phyloP scores from a whole-genome alignment of 257 asterid genomes.

The Penstemon newberryi region DNA sequence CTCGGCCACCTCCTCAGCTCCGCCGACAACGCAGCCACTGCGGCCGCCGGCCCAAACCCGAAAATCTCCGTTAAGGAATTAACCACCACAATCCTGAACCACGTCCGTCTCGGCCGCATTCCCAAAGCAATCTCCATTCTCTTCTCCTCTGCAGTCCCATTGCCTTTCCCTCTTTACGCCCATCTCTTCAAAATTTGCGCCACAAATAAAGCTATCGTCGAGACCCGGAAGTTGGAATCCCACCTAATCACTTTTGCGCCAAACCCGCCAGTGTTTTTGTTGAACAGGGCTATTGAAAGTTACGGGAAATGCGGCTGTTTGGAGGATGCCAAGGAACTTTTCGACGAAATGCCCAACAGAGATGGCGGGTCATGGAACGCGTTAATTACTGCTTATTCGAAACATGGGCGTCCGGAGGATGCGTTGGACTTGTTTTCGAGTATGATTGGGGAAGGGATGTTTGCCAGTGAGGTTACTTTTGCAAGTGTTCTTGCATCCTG shows the following conservation, averaged over 20 bases:
- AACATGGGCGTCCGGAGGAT: conserved; percentile 40
- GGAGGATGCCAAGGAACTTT: conserved; percentile 63
- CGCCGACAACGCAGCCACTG: conserved; percentile 21
- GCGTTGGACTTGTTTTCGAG: conserved; percentile 46
- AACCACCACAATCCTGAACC: conserved; percentile 51
- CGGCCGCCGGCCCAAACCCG: conserved; percentile 22
- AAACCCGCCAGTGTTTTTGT: conserved; percentile 67
- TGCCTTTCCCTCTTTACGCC: conserved; percentile 56
- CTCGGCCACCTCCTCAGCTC: conserved; percentile 31
- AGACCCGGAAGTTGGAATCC: conserved; percentile 68
- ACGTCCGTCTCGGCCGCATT: conserved; percentile 55
- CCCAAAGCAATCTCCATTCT: conserved; percentile 62
- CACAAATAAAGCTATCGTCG: conserved; percentile 51
- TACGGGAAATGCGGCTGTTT: conserved; percentile 64
- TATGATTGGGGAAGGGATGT: conserved; percentile 62
- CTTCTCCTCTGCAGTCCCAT: conserved; percentile 50
- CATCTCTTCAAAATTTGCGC: conserved; percentile 65
- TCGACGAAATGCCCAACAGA: conserved; percentile 77
- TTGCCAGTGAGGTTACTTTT: conserved; percentile 69
- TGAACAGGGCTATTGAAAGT: conserved; percentile 72
- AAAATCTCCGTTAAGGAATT: conserved; percentile 38
- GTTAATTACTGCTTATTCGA: conserved; percentile 59
- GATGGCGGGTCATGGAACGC: conserved; percentile 95
- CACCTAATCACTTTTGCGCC: conserved; percentile 53
- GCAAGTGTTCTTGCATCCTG: conserved; percentile 69